These are phyloP conservation scores for Sanghuangporus sanghuang DNA, from an alignment of 1,284 basidiomycete species.

Conservation along the genomic window DNA sequence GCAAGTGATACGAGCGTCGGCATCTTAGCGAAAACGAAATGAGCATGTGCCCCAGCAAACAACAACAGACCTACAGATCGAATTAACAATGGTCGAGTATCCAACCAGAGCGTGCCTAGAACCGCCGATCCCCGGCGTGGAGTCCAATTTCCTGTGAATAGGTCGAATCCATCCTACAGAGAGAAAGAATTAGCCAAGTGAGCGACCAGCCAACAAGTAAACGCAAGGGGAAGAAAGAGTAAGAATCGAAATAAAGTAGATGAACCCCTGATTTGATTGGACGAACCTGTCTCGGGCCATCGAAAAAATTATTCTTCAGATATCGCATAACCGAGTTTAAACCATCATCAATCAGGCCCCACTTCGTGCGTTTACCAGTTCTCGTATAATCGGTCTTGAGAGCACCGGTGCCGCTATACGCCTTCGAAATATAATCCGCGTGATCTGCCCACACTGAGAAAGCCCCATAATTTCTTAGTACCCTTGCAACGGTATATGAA, in stretches of 20 bases:
- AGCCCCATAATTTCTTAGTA: constrained; percentile 7
- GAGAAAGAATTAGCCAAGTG: neutral
- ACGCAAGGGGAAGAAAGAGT: neutral
- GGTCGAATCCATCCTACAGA: constrained; percentile 83
- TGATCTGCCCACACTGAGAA: constrained; percentile 95
- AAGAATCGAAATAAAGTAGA: neutral
- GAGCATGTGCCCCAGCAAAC: neutral
- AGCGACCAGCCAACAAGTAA: neutral
- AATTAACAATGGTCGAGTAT: constrained; percentile 74
- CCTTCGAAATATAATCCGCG: constrained; percentile 86
- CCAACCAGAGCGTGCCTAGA: constrained; percentile 65
- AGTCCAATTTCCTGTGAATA: constrained; percentile 89
- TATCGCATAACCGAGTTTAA: constrained; percentile 86
- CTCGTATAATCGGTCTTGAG: constrained; percentile 97
- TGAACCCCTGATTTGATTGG: neutral
- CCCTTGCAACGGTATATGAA: constrained; percentile 12
- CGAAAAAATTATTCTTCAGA: constrained; percentile 96
- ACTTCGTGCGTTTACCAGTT: constrained; percentile 83
- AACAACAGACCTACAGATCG: constrained; percentile 61
- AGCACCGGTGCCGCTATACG: constrained; percentile 94
- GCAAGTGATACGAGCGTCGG: constrained; percentile 82
- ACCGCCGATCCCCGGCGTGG: constrained; percentile 67
- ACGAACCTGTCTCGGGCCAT: constrained; percentile 82
- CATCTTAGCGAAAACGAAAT: constrained; percentile 46
- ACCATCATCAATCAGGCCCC: constrained; percentile 83